phyloP scores from a whole-genome alignment of 495 filamentous ascomycete species.

The Annulohypoxylon maeteangense region DNA sequence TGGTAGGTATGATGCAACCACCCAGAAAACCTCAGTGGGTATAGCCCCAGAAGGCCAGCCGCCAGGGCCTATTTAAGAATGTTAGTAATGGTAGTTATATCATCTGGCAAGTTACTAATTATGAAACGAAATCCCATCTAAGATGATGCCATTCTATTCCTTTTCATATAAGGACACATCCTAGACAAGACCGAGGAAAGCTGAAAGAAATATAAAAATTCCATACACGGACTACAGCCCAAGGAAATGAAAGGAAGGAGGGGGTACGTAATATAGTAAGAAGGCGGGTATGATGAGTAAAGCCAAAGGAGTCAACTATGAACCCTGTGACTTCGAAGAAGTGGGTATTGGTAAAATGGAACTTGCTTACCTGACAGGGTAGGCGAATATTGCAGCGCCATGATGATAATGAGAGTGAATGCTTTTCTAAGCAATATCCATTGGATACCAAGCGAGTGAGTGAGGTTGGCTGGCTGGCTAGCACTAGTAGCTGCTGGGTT shows the following conservation, averaged over 20 bases:
- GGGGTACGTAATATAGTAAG: too few relatives aligned
- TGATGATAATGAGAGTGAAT: background rate
- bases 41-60: slow-evolving; percentile 54
- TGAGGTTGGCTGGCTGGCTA: background rate
- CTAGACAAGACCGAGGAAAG: background rate
- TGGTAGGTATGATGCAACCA: slow-evolving; percentile 57
- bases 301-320: too few relatives aligned
- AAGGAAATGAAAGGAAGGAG: too few relatives aligned
- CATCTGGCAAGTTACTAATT: background rate
- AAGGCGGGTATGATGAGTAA: background rate
- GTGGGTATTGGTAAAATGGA: background rate
- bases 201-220: too few relatives aligned
- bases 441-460: background rate
- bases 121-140: too few relatives aligned
- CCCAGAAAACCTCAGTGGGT: slow-evolving; percentile 63
- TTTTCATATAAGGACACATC: too few relatives aligned
- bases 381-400: background rate
- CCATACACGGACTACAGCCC: too few relatives aligned
- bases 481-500: background rate
- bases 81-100: slow-evolving; percentile 15
- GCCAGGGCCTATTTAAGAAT: background rate
- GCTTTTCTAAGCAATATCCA: background rate
- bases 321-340: background rate
- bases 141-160: too few relatives aligned
- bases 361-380: background rate